A percentile compares a stretch with the other conserved stretches of the same genome.
These are phyloP conservation scores for Penicillium paradoxum DNA, from an alignment of 495 filamentous ascomycete genomes.

Conservation along the genomic window DNA sequence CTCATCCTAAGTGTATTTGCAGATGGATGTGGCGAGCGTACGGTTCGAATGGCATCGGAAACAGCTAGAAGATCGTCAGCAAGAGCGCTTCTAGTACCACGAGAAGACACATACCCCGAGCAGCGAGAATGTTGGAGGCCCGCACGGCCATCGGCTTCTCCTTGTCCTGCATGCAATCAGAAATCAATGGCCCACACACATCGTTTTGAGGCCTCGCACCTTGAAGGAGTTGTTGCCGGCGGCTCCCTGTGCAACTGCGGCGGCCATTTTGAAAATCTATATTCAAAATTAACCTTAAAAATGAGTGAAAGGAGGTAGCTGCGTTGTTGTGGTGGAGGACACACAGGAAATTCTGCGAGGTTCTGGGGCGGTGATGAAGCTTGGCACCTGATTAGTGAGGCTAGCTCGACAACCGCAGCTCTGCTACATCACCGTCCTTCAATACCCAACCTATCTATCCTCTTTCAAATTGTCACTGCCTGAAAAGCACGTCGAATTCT, in stretches of 20 bases:
- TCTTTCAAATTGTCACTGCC: conserved; percentile 14
- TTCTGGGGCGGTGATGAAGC: conserved; percentile 54
- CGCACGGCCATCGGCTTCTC: conserved; percentile 98
- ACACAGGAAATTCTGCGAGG: conserved; percentile 47
- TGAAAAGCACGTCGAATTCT: not conserved
- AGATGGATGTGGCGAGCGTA: conserved; percentile 30
- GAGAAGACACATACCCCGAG: conserved; percentile 62
- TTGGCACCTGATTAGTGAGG: conserved; percentile 43
- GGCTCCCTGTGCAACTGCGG: conserved; percentile 50
- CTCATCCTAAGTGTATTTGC: conserved; percentile 29
- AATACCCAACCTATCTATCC: conserved; percentile 16
- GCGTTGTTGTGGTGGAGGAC: conserved; percentile 30
- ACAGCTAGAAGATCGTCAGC: conserved; percentile 59
- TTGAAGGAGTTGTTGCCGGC: conserved; percentile 74
- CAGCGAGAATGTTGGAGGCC: conserved; percentile 91
- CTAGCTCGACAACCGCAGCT: conserved; percentile 29
- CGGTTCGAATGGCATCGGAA: conserved; percentile 90
- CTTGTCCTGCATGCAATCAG: conserved; percentile 72
- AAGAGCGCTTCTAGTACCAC: not conserved
- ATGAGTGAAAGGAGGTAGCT: conserved; percentile 19
- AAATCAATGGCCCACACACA: conserved; percentile 30
- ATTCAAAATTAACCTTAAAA: conserved; percentile 28
- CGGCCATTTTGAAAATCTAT: conserved; percentile 56
- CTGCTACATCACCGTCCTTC: conserved; percentile 30
- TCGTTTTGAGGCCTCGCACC: conserved; percentile 45